phyloP scores from a whole-genome alignment of 192 early-diverging fungal genomes.

The Glomus cerebriforme region DNA sequence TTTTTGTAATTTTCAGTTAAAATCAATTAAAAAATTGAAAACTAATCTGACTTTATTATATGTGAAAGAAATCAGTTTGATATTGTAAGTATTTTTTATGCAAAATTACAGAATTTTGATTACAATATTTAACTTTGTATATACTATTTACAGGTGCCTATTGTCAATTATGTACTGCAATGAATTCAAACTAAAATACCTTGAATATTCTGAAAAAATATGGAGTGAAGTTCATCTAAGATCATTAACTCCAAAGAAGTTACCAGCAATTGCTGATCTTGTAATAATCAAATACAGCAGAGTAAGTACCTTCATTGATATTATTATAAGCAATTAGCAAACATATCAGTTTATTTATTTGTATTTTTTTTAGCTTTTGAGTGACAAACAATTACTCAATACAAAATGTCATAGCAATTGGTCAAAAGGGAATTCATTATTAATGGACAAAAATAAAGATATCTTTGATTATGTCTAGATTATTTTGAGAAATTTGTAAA shows the following conservation, averaged over 20 bases:
- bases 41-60: conserved; percentile 16
- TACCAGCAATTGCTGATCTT: background rate
- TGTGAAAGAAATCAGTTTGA: conserved; percentile 16
- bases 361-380: conserved; percentile 13
- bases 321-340: conserved; percentile 16
- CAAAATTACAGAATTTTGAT: background rate
- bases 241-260: background rate
- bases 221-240: conserved; percentile 11
- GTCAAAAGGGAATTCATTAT: conserved; percentile 14
- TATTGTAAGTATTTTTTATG: conserved; percentile 21
- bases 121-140: conserved; percentile 27
- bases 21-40: conserved; percentile 23
- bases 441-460: background rate
- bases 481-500: conserved; percentile 25
- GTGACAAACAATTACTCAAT: conserved; percentile 28
- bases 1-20: conserved; percentile 16
- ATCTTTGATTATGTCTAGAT: conserved; percentile 19
- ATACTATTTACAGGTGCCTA: conserved; percentile 13
- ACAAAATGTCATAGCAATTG: conserved; percentile 7
- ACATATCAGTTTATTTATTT: conserved; percentile 11
- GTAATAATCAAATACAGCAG: conserved; percentile 17
- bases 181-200: conserved; percentile 11
- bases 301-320: conserved; percentile 8
- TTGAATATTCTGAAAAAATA: conserved; percentile 9
- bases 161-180: conserved; percentile 25